Evolutionary conservation across 2,329 filamentous ascomycete species (phyloP).

Genomic region (Aspergillus pseudonomiae): DNA sequence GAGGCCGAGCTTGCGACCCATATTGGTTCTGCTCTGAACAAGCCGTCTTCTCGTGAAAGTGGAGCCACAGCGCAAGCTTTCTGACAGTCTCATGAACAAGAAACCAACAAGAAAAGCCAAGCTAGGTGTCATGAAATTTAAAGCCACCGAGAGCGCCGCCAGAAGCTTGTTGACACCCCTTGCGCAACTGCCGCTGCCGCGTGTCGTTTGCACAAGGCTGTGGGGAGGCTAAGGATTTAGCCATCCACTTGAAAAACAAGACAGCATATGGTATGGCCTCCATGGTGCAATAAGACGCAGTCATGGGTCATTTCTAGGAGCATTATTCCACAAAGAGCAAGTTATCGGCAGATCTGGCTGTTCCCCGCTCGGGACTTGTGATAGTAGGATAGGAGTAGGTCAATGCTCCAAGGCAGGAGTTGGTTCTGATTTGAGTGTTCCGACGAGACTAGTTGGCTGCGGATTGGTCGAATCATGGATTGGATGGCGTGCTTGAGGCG

Average conservation of each 20-base stretch:
- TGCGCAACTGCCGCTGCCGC: background rate
- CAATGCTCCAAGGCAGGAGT: background rate
- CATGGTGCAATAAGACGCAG: background rate
- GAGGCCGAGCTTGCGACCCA: slow-evolving; percentile 38
- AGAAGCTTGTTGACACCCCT: background rate
- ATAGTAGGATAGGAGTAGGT: background rate
- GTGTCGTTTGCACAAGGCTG: slow-evolving; percentile 1
- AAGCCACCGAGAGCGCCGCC: background rate
- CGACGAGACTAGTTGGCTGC: slow-evolving; percentile 7
- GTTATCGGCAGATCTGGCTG: background rate
- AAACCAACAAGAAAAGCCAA: background rate
- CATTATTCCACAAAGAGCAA: background rate
- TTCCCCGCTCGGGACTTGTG: slow-evolving; percentile 3
- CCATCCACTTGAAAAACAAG: background rate
- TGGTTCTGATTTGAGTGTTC: background rate
- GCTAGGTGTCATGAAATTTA: background rate
- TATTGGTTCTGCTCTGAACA: slow-evolving; percentile 12
- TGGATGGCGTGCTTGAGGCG: slow-evolving; percentile 10
- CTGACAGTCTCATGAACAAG: background rate
- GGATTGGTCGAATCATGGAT: slow-evolving; percentile 5
- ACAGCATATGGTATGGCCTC: background rate
- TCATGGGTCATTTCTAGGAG: background rate
- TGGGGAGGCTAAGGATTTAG: background rate
- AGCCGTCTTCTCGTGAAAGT: background rate
- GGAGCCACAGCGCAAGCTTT: no score